Evolutionary conservation across 805 yeast genomes (phyloP).

Genomic region (Candida pini): DNA sequence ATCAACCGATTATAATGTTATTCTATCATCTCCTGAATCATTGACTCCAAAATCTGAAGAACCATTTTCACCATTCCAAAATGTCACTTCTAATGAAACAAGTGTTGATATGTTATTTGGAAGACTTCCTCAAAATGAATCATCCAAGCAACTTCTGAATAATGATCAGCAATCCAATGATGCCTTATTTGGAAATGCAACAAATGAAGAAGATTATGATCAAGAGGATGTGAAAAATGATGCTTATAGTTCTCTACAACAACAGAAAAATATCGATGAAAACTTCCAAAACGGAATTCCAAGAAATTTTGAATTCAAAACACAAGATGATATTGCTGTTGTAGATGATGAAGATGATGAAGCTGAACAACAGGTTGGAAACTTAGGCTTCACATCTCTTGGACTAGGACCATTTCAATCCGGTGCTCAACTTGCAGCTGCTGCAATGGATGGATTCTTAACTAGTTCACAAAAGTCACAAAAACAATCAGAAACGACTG

Average conservation of each 20-base stretch:
- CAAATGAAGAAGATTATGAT: conserved; percentile 15
- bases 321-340: too few species aligned
- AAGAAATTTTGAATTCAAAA: background rate
- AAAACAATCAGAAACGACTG: conserved; percentile 2
- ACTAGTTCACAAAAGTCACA: background rate
- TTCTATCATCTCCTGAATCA: conserved; percentile 23
- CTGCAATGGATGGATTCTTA: conserved; percentile 23
- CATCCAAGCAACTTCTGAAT: background rate
- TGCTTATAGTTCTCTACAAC: conserved; percentile 11
- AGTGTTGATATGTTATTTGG: conserved; percentile 3
- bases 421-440: conserved; percentile 27
- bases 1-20: conserved; percentile 11
- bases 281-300: conserved; percentile 1
- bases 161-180: background rate
- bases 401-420: conserved; percentile 27
- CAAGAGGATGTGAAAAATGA: conserved; percentile 16
- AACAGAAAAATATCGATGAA: conserved; percentile 5
- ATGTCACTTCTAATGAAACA: conserved; percentile 6
- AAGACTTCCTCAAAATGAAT: conserved; percentile 1
- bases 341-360: background rate
- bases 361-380: conserved; percentile 1
- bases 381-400: conserved; percentile 13
- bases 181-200: background rate
- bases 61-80: conserved; percentile 15
- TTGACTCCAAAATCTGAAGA: conserved; percentile 20